Conservation (phyloP, 176 grass and related monocot genomes). For the Sorghum bicolor region Sorghum_bicolor_NCBIv3 NC_012879.2:56176501-56177000, state of each 20-base stretch:
- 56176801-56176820: not conserved
- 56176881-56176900: not conserved
- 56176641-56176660: not conserved
- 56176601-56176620: not conserved
- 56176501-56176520: too few species aligned
- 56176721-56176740: not conserved
- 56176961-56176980: constrained; percentile 4
- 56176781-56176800: not conserved
- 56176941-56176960: not conserved
- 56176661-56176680: not conserved
- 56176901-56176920: not conserved
- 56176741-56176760: not conserved
- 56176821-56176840: not conserved
- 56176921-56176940: not conserved
- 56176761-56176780: not conserved
- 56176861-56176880: not conserved
- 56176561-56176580: not conserved
- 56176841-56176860: not conserved
- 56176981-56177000: not conserved
- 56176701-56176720: not conserved
- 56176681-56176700: constrained; percentile 26
- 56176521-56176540: not conserved
- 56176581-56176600: not conserved
- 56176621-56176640: too few species aligned
- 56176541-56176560: not conserved